Evolutionary conservation across 192 early-diverging fungal species (phyloP), one percentile per base, ranked within the genome.

Genomic region (Entomortierella chlamydospora): DNA sequence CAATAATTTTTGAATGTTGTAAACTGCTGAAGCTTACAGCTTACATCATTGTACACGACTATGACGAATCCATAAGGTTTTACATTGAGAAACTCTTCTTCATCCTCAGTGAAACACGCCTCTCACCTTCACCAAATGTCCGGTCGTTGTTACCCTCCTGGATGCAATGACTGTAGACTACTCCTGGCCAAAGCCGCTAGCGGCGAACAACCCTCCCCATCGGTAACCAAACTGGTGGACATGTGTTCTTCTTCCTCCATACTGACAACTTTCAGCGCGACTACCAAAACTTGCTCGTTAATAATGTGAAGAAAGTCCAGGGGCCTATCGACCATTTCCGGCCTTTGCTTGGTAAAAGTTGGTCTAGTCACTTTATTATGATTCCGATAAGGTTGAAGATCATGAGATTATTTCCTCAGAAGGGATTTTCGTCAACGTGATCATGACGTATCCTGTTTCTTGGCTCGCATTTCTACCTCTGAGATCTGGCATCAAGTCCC

Each of bases 101-200:
- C 12, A 39, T 12, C 26, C 57, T 58, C 25, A 20, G 43, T 18
- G 68, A 58, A 34, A 68, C 52, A 68, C 65, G 12, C 57, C 57
- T 30, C 17, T 68, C 23, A 58, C 65, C 2, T 4, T 23, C 4
- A 6, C 18, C 65, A 68, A 68, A 49, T 52, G 65, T 7, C 56
- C 52, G 65, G 65, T 68, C 18, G 65, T 68, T 12, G 33, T 68
- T 54, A 56, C 52, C 65, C 65, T 37, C 65, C 65, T 68, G 65
- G 65, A 12, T 50, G 45, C 61, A 50, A 62, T 45, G 64, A 23
- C 25, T 66, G 64, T 29, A 55, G 56, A 30, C 52, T 54, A 18
- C 52, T 66, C 13, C 39, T 66, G 26, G 61, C 61, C 0, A 63
- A 51, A 30, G 61, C 61, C 30, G 61, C 45, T 4, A 63, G 11